A percentile compares a stretch with the other conserved stretches of the same genome.
phyloP scores from a whole-genome alignment of 2,329 filamentous ascomycete genomes.

The Calonectria pteridis region DNA sequence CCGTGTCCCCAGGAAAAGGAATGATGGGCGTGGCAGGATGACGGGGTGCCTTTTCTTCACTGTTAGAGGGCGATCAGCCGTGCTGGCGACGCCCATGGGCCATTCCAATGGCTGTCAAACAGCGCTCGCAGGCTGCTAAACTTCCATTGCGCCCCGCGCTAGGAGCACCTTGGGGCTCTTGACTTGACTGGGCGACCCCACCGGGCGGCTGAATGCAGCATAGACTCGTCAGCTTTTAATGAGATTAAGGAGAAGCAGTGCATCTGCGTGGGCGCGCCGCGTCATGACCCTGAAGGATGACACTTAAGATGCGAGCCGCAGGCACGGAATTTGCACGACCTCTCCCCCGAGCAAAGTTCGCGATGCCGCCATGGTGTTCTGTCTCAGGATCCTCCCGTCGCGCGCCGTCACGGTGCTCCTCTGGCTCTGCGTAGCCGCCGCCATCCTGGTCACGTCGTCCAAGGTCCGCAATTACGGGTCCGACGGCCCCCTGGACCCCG shows the following conservation, averaged over 20 bases:
- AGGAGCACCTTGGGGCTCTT: neutral
- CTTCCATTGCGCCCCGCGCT: neutral
- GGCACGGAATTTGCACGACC: neutral
- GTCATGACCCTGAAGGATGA: neutral
- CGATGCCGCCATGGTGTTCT: neutral
- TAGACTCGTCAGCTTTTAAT: neutral
- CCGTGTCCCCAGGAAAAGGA: neutral
- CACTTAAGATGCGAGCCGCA: neutral
- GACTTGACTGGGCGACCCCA: neutral
- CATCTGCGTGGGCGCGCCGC: neutral
- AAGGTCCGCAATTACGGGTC: neutral
- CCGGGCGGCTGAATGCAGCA: neutral
- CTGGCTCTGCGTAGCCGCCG: neutral
- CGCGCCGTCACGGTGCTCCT: neutral
- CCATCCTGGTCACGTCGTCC: neutral
- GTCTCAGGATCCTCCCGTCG: neutral
- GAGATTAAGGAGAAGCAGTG: slow-evolving; percentile 2
- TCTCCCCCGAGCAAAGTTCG: neutral
- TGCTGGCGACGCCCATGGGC: neutral
- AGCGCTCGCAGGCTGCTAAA: neutral
- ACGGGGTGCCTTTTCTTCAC: neutral
- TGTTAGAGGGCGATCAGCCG: neutral
- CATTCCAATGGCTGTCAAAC: neutral
- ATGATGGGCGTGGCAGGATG: neutral
- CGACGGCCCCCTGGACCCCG: neutral